These are phyloP conservation scores for Parastagonospora avenae DNA, from an alignment of 2,329 filamentous ascomycete genomes.

Conservation along the genomic window DNA sequence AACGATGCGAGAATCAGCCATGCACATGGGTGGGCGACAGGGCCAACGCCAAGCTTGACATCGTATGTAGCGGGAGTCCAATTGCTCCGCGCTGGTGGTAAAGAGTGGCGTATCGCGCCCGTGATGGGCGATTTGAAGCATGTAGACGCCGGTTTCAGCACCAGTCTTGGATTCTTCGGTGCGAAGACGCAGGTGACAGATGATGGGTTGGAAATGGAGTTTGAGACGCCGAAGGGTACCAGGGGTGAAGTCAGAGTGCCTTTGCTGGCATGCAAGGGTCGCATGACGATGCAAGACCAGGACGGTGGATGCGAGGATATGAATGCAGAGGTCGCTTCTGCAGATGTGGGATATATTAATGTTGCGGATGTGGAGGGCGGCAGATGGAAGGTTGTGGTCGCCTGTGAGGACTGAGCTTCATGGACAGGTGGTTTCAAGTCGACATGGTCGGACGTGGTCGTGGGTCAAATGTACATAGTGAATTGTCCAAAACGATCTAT, in stretches of 20 bases:
- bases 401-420: constrained; percentile 7
- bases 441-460: not conserved
- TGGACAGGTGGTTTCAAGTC: not conserved
- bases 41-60: constrained; percentile 53
- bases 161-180: constrained; percentile 44
- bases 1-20: constrained; percentile 56
- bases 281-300: constrained; percentile 21
- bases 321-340: constrained; percentile 19
- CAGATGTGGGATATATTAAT: constrained; percentile 13
- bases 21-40: constrained; percentile 59
- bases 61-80: constrained; percentile 51
- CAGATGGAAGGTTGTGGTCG: constrained; percentile 26
- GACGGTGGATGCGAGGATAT: constrained; percentile 21
- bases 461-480: constrained; percentile 31
- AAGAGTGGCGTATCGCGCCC: constrained; percentile 46
- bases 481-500: constrained; percentile 37
- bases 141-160: constrained; percentile 48
- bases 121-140: constrained; percentile 42
- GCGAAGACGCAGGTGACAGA: constrained; percentile 31
- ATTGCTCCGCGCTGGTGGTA: constrained; percentile 43
- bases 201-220: constrained; percentile 24
- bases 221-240: constrained; percentile 38
- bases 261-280: constrained; percentile 22
- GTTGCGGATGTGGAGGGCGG: constrained; percentile 26
- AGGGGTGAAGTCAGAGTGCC: constrained; percentile 36